Percentiles rank a stretch among this genome's conserved stretches.
Conservation (phyloP, 23 red algal species). For the Cyanidiococcus yangmingshanensis region DNA sequence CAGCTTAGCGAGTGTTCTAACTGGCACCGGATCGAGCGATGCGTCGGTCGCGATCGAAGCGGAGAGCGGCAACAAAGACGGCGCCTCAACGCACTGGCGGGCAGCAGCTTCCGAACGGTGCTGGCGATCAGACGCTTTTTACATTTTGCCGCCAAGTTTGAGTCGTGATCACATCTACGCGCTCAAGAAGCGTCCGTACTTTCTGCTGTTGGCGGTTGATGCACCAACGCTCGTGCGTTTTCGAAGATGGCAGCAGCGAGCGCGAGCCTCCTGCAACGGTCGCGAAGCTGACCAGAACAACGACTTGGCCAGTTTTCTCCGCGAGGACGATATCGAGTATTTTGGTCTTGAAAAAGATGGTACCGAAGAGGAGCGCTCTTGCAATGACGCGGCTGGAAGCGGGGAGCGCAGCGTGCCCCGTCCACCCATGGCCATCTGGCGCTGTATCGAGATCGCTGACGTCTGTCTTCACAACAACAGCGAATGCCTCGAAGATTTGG, state of each 20-base stretch:
- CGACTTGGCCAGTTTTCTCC: slow-evolving; percentile 18
- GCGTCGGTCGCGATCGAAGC: too few relatives aligned
- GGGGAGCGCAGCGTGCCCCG: too few relatives aligned
- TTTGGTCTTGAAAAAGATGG: background rate
- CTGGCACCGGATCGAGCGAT: too few relatives aligned
- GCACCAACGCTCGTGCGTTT: slow-evolving; percentile 49
- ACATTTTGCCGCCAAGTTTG: background rate
- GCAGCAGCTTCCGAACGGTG: background rate
- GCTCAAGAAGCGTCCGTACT: slow-evolving; percentile 63
- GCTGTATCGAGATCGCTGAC: background rate
- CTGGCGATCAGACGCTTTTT: background rate
- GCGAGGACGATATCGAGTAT: slow-evolving; percentile 2
- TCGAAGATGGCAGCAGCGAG: background rate
- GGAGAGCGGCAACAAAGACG: too few relatives aligned
- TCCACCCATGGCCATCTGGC: background rate
- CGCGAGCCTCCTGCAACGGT: too few relatives aligned
- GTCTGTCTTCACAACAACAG: background rate
- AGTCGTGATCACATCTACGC: background rate
- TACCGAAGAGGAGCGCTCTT: too few relatives aligned
- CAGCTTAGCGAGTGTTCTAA: too few relatives aligned
- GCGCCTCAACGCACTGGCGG: background rate
- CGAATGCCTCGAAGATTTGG: background rate
- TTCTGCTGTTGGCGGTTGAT: slow-evolving; percentile 57
- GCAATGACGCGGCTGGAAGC: too few relatives aligned
- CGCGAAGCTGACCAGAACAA: background rate